A percentile compares a stretch with the other conserved stretches of the same genome.
Conservation (phyloP, 352 stramenopile genomes). For the Phytophthora colocasiae region DNA sequence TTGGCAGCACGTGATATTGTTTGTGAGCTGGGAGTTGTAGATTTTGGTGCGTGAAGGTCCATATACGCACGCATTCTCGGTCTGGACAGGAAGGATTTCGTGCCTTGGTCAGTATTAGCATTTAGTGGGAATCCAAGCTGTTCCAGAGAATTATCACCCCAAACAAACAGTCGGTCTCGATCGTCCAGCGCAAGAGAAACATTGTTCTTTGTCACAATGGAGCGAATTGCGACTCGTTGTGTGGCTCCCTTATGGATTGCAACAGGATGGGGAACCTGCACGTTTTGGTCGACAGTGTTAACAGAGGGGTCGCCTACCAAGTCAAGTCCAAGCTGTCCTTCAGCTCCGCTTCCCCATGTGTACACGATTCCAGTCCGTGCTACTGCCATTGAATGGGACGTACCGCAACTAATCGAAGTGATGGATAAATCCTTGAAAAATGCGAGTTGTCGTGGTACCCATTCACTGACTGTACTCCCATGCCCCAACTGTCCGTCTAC, state of each 20-base stretch:
- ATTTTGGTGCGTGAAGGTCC: slow-evolving; percentile 40
- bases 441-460: slow-evolving; percentile 58
- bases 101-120: slow-evolving; percentile 8
- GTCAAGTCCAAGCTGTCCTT: slow-evolving; percentile 59
- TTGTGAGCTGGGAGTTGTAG: neutral
- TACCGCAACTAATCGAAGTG: slow-evolving; percentile 42
- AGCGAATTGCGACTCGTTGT: slow-evolving; percentile 43
- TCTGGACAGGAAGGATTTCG: slow-evolving; percentile 23
- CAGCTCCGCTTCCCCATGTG: slow-evolving; percentile 55
- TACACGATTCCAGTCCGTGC: slow-evolving; percentile 58
- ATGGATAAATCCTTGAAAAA: slow-evolving; percentile 52
- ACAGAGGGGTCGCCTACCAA: slow-evolving; percentile 7
- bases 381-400: slow-evolving; percentile 60
- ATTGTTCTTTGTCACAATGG: slow-evolving; percentile 43
- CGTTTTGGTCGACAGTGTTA: slow-evolving; percentile 13
- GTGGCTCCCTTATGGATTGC: slow-evolving; percentile 22
- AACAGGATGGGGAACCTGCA: slow-evolving; percentile 23
- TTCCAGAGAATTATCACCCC: slow-evolving; percentile 51
- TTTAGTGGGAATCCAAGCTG: slow-evolving; percentile 42
- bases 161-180: slow-evolving; percentile 54
- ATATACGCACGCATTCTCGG: slow-evolving; percentile 58
- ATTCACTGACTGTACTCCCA: slow-evolving; percentile 55
- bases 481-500: slow-evolving; percentile 70
- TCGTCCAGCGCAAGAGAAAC: slow-evolving; percentile 53
- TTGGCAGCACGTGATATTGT: slow-evolving; percentile 25